These are phyloP conservation scores for Cnidoscolus chayamansa DNA, from an alignment of 441 rosid genomes.

Conservation along the genomic window DNA sequence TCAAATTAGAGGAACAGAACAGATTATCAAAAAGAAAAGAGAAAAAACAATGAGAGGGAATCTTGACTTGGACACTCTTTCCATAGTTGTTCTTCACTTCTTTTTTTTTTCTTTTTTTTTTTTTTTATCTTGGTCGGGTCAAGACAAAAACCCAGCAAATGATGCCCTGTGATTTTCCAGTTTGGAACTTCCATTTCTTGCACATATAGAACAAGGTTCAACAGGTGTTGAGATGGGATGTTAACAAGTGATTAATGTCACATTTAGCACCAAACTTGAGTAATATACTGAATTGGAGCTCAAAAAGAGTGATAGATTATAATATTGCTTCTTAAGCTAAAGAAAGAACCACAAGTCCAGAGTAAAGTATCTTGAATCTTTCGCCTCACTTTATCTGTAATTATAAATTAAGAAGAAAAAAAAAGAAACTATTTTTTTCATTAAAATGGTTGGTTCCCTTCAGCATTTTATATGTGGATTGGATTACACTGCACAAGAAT, in stretches of 20 bases:
- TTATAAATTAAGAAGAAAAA: too few species aligned
- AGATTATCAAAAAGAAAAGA: neutral
- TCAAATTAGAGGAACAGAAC: neutral
- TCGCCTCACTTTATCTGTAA: too few species aligned
- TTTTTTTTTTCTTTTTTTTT: neutral
- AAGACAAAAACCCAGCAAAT: constrained; percentile 17
- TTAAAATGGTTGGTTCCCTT: too few species aligned
- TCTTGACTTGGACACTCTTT: constrained; percentile 12
- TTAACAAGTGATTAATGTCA: neutral
- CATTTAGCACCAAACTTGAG: neutral
- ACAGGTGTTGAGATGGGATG: neutral
- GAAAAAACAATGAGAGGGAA: neutral
- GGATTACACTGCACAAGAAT: too few species aligned
- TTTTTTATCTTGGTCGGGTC: neutral
- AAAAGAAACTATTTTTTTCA: too few species aligned
- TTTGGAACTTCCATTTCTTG: neutral
- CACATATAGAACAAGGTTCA: neutral
- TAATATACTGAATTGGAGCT: neutral
- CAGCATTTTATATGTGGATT: too few species aligned
- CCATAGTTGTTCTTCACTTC: neutral
- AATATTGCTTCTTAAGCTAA: too few species aligned
- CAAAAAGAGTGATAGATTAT: too few species aligned
- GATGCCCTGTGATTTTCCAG: neutral
- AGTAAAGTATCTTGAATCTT: too few species aligned
- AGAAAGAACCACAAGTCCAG: too few species aligned